Evolutionary conservation across 768 basidiomycete species (phyloP), one percentile per base, ranked within the genome.

Genomic region (Tricholoma sp.): DNA sequence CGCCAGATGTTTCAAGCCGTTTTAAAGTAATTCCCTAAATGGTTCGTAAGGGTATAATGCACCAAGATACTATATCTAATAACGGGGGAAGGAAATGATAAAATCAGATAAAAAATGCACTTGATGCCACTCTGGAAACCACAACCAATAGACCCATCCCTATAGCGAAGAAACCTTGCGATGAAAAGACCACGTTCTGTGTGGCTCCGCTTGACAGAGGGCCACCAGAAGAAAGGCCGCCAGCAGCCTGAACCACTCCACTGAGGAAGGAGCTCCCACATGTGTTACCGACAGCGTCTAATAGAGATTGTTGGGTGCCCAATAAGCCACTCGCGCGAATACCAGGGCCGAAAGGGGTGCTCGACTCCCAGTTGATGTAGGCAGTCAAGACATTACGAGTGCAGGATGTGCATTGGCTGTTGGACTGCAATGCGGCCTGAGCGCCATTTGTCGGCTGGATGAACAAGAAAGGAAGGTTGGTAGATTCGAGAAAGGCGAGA

Each of bases 391-490:
- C 74, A 59, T 80, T 80, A 68, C 88, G 83, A 11, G 91, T 85
- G 84, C 96, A 98, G 12, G 85, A 62, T 2, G 79, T 85, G 84
- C 96, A 98, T 44, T 97, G 85, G 20, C 70, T 52, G 28, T 69
- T 62, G n/a, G 75, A 69, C 28, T 78, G 36, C 66, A 81, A 72
- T 58, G 63, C 59, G 9, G 47, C 13, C 29, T 49, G 47, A 18
- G 12, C 9, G 17, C 47, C 47, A 11, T 17, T 32, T 10, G 47
- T 29, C 45, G 88, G 75, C 29, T 77, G 68, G 66, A 90, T 79
- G 85, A 89, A 85, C 61, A 98, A 76, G 88, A 91, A 97, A 34
- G 83, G 75, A 54, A 97, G 70, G 76, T 88, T 91, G 66, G 80
- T 80, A 47, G 72, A 61, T 45, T 63, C 58, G 72, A 78, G 88